phyloP scores from a whole-genome alignment of 192 early-diverging fungal species.

The Coemansia sp. region DNA sequence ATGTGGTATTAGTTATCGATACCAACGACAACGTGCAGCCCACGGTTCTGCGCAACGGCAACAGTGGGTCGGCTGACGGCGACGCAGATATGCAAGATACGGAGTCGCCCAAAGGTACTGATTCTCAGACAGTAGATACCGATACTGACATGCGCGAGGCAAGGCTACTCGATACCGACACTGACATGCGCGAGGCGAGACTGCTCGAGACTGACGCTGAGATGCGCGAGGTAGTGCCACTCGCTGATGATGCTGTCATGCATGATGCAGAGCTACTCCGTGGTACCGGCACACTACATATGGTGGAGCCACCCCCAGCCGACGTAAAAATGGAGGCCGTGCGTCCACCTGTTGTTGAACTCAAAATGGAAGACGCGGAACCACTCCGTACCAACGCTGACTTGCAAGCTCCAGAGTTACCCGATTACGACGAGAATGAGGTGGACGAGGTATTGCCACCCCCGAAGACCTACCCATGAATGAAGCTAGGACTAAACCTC shows the following conservation, averaged over 20 bases:
- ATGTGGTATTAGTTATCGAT: not conserved
- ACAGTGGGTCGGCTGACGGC: not conserved
- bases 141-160: too few relatives aligned
- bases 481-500: too few relatives aligned
- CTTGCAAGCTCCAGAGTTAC: too few relatives aligned
- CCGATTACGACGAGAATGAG: too few relatives aligned
- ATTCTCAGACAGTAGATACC: too few relatives aligned
- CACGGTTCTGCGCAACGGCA: not conserved
- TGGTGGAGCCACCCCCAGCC: too few relatives aligned
- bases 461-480: too few relatives aligned
- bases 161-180: too few relatives aligned
- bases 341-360: not conserved
- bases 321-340: not conserved
- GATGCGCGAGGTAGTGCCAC: not conserved
- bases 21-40: not conserved
- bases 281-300: too few relatives aligned
- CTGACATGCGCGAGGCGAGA: too few relatives aligned
- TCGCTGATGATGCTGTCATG: not conserved
- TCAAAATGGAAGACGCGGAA: not conserved
- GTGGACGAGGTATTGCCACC: too few relatives aligned
- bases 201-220: not conserved
- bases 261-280: too few relatives aligned
- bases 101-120: not conserved
- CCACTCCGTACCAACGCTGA: not conserved
- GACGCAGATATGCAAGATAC: not conserved